These are phyloP conservation scores for Brettanomyces anomalus DNA, from an alignment of 805 yeast genomes.

Conservation along the genomic window DNA sequence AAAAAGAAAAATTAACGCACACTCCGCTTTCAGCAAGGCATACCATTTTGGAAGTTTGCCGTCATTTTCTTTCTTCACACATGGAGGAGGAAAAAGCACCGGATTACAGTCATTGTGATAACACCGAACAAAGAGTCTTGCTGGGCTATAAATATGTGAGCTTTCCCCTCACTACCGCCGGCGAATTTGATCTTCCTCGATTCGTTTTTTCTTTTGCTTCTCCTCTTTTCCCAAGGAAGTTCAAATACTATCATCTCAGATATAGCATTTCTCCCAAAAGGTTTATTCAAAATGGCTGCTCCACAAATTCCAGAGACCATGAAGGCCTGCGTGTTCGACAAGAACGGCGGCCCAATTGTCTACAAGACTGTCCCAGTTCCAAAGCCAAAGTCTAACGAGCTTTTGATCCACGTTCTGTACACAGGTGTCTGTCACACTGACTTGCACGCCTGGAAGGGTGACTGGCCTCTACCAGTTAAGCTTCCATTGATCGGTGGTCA, in stretches of 20 bases:
- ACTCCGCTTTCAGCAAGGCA: too few relatives aligned
- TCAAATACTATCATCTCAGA: slow-evolving; percentile 24
- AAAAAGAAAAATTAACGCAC: too few relatives aligned
- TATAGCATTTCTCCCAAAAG: slow-evolving; percentile 31
- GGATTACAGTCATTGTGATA: too few relatives aligned
- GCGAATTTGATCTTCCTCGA: neutral
- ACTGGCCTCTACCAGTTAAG: slow-evolving; percentile 27
- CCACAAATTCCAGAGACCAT: slow-evolving; percentile 1
- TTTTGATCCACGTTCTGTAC: slow-evolving; percentile 3
- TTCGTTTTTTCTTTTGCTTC: neutral
- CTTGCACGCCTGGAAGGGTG: slow-evolving; percentile 27
- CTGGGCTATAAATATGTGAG: too few relatives aligned
- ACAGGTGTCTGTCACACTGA: slow-evolving; percentile 6
- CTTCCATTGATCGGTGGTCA: slow-evolving; percentile 6
- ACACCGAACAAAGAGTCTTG: too few relatives aligned
- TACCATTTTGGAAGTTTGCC: too few relatives aligned
- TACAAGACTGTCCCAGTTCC: slow-evolving; percentile 4
- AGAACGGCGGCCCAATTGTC: slow-evolving; percentile 4
- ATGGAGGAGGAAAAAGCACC: too few relatives aligned
- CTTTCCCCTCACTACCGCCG: too few relatives aligned
- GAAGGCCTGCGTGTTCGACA: slow-evolving; percentile 3
- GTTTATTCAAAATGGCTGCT: neutral
- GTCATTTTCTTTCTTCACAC: too few relatives aligned
- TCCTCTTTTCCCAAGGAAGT: slow-evolving; percentile 10
- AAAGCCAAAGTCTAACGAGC: slow-evolving; percentile 4